These are phyloP conservation scores for Exophiala sp. DNA, from an alignment of 2,329 filamentous ascomycete genomes.

Conservation along the genomic window DNA sequence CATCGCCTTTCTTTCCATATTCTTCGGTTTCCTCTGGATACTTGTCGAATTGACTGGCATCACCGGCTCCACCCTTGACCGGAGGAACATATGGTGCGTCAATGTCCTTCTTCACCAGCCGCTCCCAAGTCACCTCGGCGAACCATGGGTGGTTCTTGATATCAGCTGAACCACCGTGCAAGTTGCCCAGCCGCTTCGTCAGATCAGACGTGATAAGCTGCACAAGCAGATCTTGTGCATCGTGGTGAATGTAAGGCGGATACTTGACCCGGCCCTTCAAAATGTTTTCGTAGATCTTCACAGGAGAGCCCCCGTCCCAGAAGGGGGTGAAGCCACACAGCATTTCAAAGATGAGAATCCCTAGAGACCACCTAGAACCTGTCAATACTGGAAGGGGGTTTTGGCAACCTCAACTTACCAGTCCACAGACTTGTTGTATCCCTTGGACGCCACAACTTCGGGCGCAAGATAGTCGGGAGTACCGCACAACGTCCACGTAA, in stretches of 20 bases:
- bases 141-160: constrained; percentile 98
- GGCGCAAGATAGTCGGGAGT: constrained; percentile 97
- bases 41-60: constrained; percentile 96
- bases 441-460: constrained; percentile 98
- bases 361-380: constrained; percentile 81
- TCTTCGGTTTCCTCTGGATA: constrained; percentile 95
- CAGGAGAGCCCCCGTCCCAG: constrained; percentile 95
- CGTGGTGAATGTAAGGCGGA: constrained; percentile 88
- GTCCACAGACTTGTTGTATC: constrained; percentile 99
- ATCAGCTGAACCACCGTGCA: constrained; percentile 85
- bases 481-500: constrained; percentile 97
- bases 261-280: constrained; percentile 95
- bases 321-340: constrained; percentile 98
- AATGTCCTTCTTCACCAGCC: constrained; percentile 90
- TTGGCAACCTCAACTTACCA: constrained; percentile 62
- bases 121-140: constrained; percentile 94
- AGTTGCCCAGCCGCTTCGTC: constrained; percentile 89
- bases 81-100: constrained; percentile 97
- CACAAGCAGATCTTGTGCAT: constrained; percentile 88
- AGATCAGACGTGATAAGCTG: constrained; percentile 91
- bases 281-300: constrained; percentile 99
- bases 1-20: constrained; percentile 74
- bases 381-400: constrained; percentile 12
- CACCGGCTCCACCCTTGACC: constrained; percentile 86
- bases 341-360: constrained; percentile 99